These are phyloP conservation scores for Williopsis jadinii DNA, from an alignment of 1,139 yeast genomes.

Conservation along the genomic window DNA sequence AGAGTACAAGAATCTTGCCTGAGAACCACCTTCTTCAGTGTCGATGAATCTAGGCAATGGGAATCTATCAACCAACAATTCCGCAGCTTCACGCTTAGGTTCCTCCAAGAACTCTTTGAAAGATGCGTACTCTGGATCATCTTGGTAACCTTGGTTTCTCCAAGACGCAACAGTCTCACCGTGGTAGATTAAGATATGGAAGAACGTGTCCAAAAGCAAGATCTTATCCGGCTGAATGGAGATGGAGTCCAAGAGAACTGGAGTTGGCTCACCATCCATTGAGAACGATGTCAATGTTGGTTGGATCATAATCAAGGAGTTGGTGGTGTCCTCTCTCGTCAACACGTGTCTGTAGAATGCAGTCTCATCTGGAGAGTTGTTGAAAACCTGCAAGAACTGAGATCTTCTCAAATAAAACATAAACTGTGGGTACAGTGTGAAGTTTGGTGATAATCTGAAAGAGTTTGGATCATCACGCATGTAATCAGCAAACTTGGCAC, in stretches of 20 bases:
- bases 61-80: conserved; percentile 84
- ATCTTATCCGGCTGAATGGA: conserved; percentile 88
- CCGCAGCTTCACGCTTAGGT: conserved; percentile 91
- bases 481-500: conserved; percentile 85
- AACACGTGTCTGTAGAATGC: conserved; percentile 94
- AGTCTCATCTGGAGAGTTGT: conserved; percentile 97
- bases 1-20: conserved; percentile 92
- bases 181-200: conserved; percentile 91
- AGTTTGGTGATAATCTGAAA: conserved; percentile 71
- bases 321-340: conserved; percentile 84
- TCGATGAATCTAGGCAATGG: conserved; percentile 96
- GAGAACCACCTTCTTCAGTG: conserved; percentile 97
- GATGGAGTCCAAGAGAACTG: conserved; percentile 91
- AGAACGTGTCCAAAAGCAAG: conserved; percentile 85
- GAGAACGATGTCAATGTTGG: conserved; percentile 88
- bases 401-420: conserved; percentile 95
- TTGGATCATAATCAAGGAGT: conserved; percentile 94
- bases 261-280: conserved; percentile 60
- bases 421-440: conserved; percentile 88
- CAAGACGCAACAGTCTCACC: conserved; percentile 94
- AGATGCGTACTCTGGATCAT: conserved; percentile 81
- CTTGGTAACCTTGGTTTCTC: conserved; percentile 95
- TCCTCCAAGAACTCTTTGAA: conserved; percentile 82
- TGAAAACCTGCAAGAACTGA: conserved; percentile 92
- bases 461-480: conserved; percentile 69